Conservation (phyloP, 306 rosid genomes). For the Ceratonia siliqua region DNA sequence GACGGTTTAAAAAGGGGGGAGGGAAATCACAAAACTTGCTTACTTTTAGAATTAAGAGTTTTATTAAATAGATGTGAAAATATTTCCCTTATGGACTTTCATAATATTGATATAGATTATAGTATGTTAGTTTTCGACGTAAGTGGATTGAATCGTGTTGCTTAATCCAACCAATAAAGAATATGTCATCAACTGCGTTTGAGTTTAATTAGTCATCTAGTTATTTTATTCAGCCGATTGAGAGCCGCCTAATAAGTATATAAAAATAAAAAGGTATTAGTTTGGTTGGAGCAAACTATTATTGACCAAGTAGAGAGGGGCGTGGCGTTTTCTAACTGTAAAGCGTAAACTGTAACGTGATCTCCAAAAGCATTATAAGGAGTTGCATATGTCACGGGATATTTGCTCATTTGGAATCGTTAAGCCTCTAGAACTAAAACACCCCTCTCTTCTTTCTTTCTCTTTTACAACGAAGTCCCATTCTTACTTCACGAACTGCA, state of each 20-base stretch:
- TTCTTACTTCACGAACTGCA: conserved; percentile 41
- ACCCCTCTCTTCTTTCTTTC: not conserved
- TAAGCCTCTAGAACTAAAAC: conserved; percentile 14
- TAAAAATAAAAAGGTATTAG: conserved; percentile 21
- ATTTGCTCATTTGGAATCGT: conserved; percentile 27
- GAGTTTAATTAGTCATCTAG: not conserved
- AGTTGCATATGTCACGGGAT: conserved; percentile 42
- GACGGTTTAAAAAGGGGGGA: not conserved
- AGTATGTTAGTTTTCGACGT: too few relatives aligned
- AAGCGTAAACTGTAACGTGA: conserved; percentile 46
- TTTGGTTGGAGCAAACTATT: conserved; percentile 23
- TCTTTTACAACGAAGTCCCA: conserved; percentile 18
- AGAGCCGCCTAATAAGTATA: not conserved
- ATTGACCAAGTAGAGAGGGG: too few relatives aligned
- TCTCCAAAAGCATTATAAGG: conserved; percentile 15
- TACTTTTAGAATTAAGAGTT: not conserved
- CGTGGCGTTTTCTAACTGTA: conserved; percentile 40
- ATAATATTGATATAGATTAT: too few relatives aligned
- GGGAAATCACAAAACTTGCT: not conserved
- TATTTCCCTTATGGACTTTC: too few relatives aligned
- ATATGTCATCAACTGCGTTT: not conserved
- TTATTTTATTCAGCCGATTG: not conserved
- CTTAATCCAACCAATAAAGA: too few relatives aligned
- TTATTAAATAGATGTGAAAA: too few relatives aligned
- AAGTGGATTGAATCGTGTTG: too few relatives aligned